phyloP scores from a whole-genome alignment of 2,329 filamentous ascomycete genomes.

The Monilinia aucupariae region DNA sequence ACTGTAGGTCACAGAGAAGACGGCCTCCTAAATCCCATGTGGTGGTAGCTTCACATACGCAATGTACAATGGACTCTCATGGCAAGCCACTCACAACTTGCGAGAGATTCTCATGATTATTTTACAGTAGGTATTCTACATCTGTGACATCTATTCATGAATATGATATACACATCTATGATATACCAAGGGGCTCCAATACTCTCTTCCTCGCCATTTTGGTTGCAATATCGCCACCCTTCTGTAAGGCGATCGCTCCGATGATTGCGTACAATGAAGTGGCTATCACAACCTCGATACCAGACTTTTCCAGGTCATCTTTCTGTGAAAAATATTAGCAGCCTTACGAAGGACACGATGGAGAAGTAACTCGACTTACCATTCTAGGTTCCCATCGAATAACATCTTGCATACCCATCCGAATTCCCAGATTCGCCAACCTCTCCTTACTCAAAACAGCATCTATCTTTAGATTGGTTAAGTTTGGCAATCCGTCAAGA shows the following conservation, averaged over 20 bases:
- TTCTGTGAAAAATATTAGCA: constrained; percentile 41
- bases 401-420: constrained; percentile 67
- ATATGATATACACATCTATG: constrained; percentile 30
- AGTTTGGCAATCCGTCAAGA: constrained; percentile 66
- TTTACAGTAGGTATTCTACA: constrained; percentile 18
- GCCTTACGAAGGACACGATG: constrained; percentile 21
- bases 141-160: constrained; percentile 3
- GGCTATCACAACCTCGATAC: constrained; percentile 67
- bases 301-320: constrained; percentile 65
- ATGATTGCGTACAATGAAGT: constrained; percentile 79
- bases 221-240: constrained; percentile 72
- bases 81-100: neutral
- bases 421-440: constrained; percentile 61
- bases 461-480: constrained; percentile 56
- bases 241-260: constrained; percentile 83
- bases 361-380: constrained; percentile 44
- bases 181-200: constrained; percentile 34
- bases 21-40: neutral
- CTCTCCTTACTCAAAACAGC: constrained; percentile 59
- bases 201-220: constrained; percentile 65
- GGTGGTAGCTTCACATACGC: neutral
- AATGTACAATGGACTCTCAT: constrained; percentile 11
- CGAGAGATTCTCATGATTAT: constrained; percentile 1
- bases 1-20: neutral
- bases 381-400: constrained; percentile 83